Evolutionary conservation across 768 basidiomycete genomes (phyloP), one percentile per base, ranked within the genome.

Genomic region (Lentinula aciculospora): DNA sequence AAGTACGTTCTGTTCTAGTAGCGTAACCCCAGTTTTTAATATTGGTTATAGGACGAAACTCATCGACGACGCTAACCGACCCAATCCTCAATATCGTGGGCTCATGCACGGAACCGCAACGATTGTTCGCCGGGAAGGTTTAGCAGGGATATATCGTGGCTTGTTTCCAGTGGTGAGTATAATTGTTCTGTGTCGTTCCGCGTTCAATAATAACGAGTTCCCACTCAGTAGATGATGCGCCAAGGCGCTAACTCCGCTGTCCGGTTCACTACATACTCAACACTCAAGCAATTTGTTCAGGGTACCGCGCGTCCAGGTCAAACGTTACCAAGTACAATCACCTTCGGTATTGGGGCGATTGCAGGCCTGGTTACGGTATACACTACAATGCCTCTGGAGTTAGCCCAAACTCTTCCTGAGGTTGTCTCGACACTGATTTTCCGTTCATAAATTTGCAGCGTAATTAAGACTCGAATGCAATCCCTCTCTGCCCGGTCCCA

Each of bases 381-480:
- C 71, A 82, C 85, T 32, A 92, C 89, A 0, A 91, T 92, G 83
- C 89, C 91, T 4, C 76, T 93, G 13, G 90, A 92, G 89, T 88
- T 47, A 47, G 82, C 76, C 51, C 23, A 17, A 25, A 27, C 28
- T 28, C 56, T 8, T 42, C 49, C 23, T 32, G 62, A 34, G 53
- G 25, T 37, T 37, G 5, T 15, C 37, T 37, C 27, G 51, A 7
- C 15, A 34, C 27, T 40, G 29, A 36, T 19, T 12, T 10, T 42
- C n/a, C 45, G 9, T 12, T 44, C 10, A 9, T 47, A 6, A 9
- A 15, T 40, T 23, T 15, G 32, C 62, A 96, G 94, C 67, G 94
- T 98, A 29, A 84, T 98, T 72, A 99, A 98, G 74, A 98, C 97
- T 10, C 84, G 96, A 25, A 99, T 98, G 97, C 97, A 99, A 71